Evolutionary conservation across 2,329 filamentous ascomycete species (phyloP).

Genomic region (Tolypocladium cylindrosporum): DNA sequence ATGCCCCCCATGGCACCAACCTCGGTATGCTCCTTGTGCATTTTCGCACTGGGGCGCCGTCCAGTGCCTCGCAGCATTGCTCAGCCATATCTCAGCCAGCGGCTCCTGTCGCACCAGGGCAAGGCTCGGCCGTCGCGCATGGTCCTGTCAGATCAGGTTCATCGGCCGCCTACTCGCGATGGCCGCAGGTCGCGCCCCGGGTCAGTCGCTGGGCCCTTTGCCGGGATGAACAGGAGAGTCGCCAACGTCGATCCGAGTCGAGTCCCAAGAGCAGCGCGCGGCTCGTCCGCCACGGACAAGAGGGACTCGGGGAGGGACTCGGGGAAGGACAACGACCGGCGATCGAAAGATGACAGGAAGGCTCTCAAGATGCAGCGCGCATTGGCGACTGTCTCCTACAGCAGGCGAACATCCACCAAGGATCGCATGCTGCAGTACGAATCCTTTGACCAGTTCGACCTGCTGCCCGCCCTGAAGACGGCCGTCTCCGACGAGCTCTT

Average conservation of each 20-base stretch:
- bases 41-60: slow-evolving; percentile 5
- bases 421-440: slow-evolving; percentile 55
- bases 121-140: slow-evolving; percentile 41
- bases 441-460: slow-evolving; percentile 69
- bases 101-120: slow-evolving; percentile 24
- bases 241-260: slow-evolving; percentile 26
- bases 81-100: slow-evolving; percentile 23
- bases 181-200: slow-evolving; percentile 26
- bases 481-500: slow-evolving; percentile 67
- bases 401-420: slow-evolving; percentile 44
- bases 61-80: slow-evolving; percentile 6
- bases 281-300: neutral
- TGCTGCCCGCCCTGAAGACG: slow-evolving; percentile 62
- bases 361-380: slow-evolving; percentile 90
- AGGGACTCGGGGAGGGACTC: slow-evolving; percentile 4
- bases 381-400: slow-evolving; percentile 68
- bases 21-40: slow-evolving; percentile 10
- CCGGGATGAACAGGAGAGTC: slow-evolving; percentile 44
- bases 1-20: slow-evolving; percentile 7
- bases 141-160: slow-evolving; percentile 46
- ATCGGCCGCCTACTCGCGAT: slow-evolving; percentile 25
- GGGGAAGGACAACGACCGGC: slow-evolving; percentile 24
- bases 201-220: slow-evolving; percentile 38
- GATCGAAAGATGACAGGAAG: slow-evolving; percentile 39
- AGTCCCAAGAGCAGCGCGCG: slow-evolving; percentile 8